Evolutionary conservation across 805 yeast genomes (phyloP).

Genomic region (Saccharomyces jurei): DNA sequence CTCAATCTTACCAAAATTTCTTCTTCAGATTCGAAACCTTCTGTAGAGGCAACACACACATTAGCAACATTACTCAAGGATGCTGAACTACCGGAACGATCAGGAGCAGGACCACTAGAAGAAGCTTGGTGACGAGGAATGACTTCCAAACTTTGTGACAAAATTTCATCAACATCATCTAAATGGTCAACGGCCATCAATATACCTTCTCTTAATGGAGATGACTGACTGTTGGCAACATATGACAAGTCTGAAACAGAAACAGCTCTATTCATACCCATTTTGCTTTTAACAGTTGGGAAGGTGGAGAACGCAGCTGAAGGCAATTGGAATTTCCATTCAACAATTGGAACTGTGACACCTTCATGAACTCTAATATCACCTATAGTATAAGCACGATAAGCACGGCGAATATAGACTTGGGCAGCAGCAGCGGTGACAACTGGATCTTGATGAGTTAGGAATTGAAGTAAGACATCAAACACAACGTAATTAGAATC

Average conservation of each 20-base stretch:
- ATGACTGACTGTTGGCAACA: constrained; percentile 61
- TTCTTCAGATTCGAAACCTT: constrained; percentile 65
- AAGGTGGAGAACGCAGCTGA: constrained; percentile 70
- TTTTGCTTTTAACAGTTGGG: constrained; percentile 41
- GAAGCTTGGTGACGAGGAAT: constrained; percentile 43
- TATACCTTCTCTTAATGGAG: constrained; percentile 75
- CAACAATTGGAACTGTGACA: constrained; percentile 56
- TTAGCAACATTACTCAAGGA: constrained; percentile 73
- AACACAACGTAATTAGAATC: constrained; percentile 94
- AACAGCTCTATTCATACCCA: constrained; percentile 71
- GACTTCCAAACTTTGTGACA: constrained; percentile 65
- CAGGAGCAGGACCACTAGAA: constrained; percentile 41
- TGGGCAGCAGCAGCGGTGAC: constrained; percentile 95
- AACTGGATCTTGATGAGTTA: constrained; percentile 74
- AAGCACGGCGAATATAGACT: constrained; percentile 92
- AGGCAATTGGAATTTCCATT: constrained; percentile 86
- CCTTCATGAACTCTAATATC: constrained; percentile 57
- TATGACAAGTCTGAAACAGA: constrained; percentile 89
- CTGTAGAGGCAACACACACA: constrained; percentile 64
- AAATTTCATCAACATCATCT: constrained; percentile 82
- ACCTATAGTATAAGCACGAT: constrained; percentile 87
- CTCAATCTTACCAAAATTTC: constrained; percentile 56
- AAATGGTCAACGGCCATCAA: constrained; percentile 72
- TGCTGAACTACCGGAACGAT: constrained; percentile 33
- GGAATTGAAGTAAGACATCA: constrained; percentile 89